Base-by-base conservation (phyloP, 345 rosid genomes). In the Eutrema yunnanense region DNA sequence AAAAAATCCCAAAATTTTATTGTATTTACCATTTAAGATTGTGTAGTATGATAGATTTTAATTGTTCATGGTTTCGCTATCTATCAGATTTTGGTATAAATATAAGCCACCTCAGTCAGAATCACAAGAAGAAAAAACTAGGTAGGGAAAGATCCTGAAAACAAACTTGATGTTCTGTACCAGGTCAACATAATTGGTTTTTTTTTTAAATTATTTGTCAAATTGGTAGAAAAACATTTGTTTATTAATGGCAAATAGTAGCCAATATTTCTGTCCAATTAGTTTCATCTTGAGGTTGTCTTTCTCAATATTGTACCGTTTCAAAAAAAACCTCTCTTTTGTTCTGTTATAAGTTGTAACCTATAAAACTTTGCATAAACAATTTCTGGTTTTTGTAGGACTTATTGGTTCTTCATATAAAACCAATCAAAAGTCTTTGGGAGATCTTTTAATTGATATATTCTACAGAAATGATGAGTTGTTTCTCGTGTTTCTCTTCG, bases 401-500 rank as follows among this genome's bases (percentile, higher is more conserved):
- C 27, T 12, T 12, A 46, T 42, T 52, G 7, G 48, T 33, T 72
- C 32, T 71, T 60, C 13, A 3, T 61, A 62, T 51, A 73, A 55
- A 54, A 64, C 63, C 9, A 16, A 37, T 73, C 40, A 46, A 14
- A 44, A 36, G 41, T 36, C 32, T 14, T 40, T 14, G 2, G 5
- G 32, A 14, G 14, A 34, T 27, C 26, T 22, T 22, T 22, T 22
- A 22, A 22, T 22, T 22, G 26, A 22, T 8, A 71, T 10, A n/a
- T 34, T 47, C 4, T 69, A 2, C 3, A 11, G n/a, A 67, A 60
- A 73, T 75, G 73, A 73, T 75, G 73, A 67, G 36, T 51, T 75
- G 73, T 52, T 75, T 67, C 53, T 60, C 73, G 22, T 75, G 78
- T 33, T 67, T 75, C 50, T 75, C 78, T 65, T 46, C 73, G 7